Evolutionary conservation across 306 rosid species (phyloP).

Genomic region (Amphicarpaea edgeworthii): DNA sequence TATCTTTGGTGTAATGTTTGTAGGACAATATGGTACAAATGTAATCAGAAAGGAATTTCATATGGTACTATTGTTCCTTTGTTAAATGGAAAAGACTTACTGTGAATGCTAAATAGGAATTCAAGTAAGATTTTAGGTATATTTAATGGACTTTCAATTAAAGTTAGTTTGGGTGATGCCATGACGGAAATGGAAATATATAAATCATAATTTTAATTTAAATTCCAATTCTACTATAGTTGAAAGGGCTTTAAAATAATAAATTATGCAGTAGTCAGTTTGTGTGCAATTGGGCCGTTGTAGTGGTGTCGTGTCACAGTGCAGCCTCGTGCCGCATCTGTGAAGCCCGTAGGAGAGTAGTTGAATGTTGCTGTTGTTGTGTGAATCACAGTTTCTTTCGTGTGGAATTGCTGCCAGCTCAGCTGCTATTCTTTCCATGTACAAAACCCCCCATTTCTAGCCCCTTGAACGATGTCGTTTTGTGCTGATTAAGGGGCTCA

Average conservation of each 20-base stretch:
- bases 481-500: neutral
- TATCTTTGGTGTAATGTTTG: constrained; percentile 4
- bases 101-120: neutral
- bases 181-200: neutral
- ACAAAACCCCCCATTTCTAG: neutral
- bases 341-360: neutral
- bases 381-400: neutral
- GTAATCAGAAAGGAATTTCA: neutral
- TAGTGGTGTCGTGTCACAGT: neutral
- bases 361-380: neutral
- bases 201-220: constrained; percentile 18
- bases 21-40: neutral
- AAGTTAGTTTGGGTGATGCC: neutral
- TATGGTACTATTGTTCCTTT: constrained; percentile 21
- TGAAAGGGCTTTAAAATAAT: constrained; percentile 7
- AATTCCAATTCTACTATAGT: neutral
- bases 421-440: neutral
- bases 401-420: neutral
- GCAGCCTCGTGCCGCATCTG: neutral
- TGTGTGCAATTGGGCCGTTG: neutral
- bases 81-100: constrained; percentile 9
- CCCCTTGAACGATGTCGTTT: neutral
- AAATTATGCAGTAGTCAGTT: neutral
- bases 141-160: constrained; percentile 20
- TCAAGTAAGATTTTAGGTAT: neutral